Evolutionary conservation across 202 grass and related monocot species (phyloP), one percentile per base, ranked within the genome.

Genomic region (Bolboschoenoplectus hybrid): DNA sequence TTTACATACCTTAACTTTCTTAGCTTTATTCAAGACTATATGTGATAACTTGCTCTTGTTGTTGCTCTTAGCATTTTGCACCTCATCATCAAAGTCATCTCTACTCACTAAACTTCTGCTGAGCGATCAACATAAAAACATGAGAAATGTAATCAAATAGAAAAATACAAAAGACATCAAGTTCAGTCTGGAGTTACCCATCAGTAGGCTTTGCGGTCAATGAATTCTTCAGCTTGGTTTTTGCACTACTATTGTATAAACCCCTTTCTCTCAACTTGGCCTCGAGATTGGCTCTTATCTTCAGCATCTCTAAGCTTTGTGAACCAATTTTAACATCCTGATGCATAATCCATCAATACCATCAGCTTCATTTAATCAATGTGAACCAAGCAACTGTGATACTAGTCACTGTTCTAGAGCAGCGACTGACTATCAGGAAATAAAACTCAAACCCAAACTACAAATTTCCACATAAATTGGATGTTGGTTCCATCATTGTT

Each of bases 61-160:
- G 14, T 45, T 46, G 40, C 85, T 40, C 72, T 89, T 84, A 91
- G 47, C 83, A 63, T 91, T 92, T 81, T 87, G 84, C 35, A 92
- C 77, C 81, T 95, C 91, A 89, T 97, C 95, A 71, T 93, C 95
- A 89, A 97, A 97, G 89, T 95, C 91, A 87, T 89, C 84, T 56
- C 82, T 55, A 36, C 69, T 82, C 62, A 87, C 89, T 35, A 92
- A 73, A 19, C 62, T 82, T 63, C 91, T 92, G 70, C 88, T 87
- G 44, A 82, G 26, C 85, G 60, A 89, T 87, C 16, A 19, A 84
- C 12, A 63, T 56, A 1, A 82, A 10, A 72, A 85, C 46, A 85
- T 80, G 73, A 74, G 85, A 82, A 87, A 80, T 50, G 34, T 44
- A 82, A 52, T 87, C 38, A 88, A 87, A 81, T 47, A 12, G 34